phyloP scores from a whole-genome alignment of 2,329 filamentous ascomycete genomes.

The Myriosclerotinia duriaeana region DNA sequence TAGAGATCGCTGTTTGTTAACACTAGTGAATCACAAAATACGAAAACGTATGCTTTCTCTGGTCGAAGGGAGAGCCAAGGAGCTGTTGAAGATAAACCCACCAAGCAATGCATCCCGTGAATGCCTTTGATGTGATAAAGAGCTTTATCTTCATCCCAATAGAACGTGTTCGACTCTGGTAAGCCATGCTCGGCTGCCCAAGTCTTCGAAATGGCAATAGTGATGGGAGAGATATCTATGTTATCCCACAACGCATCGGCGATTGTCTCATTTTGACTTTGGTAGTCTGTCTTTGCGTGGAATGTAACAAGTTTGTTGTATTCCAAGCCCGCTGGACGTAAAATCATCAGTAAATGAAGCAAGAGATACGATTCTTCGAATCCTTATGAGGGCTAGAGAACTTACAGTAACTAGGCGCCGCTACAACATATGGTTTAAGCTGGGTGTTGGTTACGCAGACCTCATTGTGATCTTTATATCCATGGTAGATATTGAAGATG shows the following conservation, averaged over 20 bases:
- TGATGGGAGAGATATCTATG: not conserved
- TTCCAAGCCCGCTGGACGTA: not conserved
- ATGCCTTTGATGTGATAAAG: constrained; percentile 12
- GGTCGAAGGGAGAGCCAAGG: too few relatives aligned
- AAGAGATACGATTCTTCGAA: too few relatives aligned
- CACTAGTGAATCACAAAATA: not conserved
- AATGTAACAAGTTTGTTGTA: not conserved
- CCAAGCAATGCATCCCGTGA: constrained; percentile 16
- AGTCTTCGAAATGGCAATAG: constrained; percentile 3
- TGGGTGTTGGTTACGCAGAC: too few relatives aligned
- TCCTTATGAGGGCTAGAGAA: too few relatives aligned
- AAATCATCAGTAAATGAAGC: too few relatives aligned
- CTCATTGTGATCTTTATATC: too few relatives aligned
- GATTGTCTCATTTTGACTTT: constrained; percentile 6
- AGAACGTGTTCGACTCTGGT: not conserved
- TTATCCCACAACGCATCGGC: constrained; percentile 1
- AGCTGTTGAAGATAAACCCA: not conserved
- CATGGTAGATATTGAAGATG: too few relatives aligned
- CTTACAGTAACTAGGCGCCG: too few relatives aligned
- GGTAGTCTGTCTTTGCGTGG: not conserved
- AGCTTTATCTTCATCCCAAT: constrained; percentile 6
- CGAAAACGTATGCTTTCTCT: too few relatives aligned
- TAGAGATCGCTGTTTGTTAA: not conserved
- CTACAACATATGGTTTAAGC: too few relatives aligned
- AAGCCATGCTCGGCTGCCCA: constrained; percentile 11